Conservation (phyloP, 2,329 filamentous ascomycete species). For the Xylaria sp. region DNA sequence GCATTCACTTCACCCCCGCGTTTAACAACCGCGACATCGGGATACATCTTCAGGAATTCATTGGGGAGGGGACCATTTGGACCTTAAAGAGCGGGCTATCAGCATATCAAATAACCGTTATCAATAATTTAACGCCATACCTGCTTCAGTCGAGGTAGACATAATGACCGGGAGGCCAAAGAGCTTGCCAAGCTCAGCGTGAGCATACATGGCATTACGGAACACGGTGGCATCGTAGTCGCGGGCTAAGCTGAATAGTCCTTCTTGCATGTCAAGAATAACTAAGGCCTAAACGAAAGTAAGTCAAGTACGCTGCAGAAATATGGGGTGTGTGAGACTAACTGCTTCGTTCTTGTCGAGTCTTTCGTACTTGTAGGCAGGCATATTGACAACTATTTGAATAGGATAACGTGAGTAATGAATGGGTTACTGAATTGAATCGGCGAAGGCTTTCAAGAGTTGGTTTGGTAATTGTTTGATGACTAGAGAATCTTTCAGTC, state of each 20-base stretch:
- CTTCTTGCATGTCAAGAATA: slow-evolving; percentile 65
- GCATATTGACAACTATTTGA: slow-evolving; percentile 1
- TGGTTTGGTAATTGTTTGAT: neutral
- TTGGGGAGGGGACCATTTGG: slow-evolving; percentile 75
- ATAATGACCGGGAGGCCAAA: slow-evolving; percentile 73
- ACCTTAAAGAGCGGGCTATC: too few relatives aligned
- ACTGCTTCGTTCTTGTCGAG: slow-evolving; percentile 44
- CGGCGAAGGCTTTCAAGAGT: neutral
- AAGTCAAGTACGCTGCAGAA: slow-evolving; percentile 33
- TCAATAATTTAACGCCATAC: too few relatives aligned
- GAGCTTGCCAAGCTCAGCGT: slow-evolving; percentile 67
- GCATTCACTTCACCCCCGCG: slow-evolving; percentile 77
- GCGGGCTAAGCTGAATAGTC: slow-evolving; percentile 63
- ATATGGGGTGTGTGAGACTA: neutral
- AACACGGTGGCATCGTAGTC: slow-evolving; percentile 72
- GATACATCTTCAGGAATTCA: slow-evolving; percentile 72
- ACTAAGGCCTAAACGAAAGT: slow-evolving; percentile 53
- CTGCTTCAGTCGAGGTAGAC: slow-evolving; percentile 70
- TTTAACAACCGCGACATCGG: slow-evolving; percentile 67
- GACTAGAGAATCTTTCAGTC: neutral
- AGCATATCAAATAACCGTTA: too few relatives aligned
- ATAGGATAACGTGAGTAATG: neutral
- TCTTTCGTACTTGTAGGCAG: slow-evolving; percentile 42
- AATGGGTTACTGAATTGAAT: neutral
- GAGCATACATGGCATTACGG: slow-evolving; percentile 70